These are phyloP conservation scores for Leccinum broughii DNA, from an alignment of 768 basidiomycete species.

Conservation along the genomic window DNA sequence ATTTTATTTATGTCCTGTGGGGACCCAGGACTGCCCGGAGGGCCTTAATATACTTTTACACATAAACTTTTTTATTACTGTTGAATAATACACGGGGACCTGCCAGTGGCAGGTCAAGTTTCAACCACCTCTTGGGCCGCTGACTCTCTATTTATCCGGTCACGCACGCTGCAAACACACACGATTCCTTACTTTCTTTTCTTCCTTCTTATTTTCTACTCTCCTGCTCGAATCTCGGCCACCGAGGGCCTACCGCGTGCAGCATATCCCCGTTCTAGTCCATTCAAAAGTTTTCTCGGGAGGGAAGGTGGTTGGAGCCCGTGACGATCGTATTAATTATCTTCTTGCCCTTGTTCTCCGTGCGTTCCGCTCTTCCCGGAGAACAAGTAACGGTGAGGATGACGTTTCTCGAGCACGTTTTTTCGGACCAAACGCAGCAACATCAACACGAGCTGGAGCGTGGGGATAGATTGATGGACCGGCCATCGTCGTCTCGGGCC, in stretches of 20 bases:
- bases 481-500: background rate
- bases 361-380: constrained; percentile 14
- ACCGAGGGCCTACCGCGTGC: background rate
- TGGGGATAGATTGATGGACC: constrained; percentile 2
- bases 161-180: background rate
- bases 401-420: constrained; percentile 30
- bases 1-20: no score
- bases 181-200: background rate
- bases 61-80: background rate
- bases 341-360: constrained; percentile 5
- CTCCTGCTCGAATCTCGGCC: background rate
- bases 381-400: constrained; percentile 11
- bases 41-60: no score
- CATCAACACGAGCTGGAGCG: background rate
- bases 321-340: background rate
- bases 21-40: no score
- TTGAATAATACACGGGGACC: background rate
- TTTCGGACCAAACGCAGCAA: constrained; percentile 15
- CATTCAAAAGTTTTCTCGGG: background rate
- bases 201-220: background rate
- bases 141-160: background rate
- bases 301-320: background rate
- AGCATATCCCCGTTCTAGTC: background rate
- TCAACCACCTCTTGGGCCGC: background rate
- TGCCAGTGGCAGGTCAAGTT: background rate